These are phyloP conservation scores for Hibiscus trionum DNA, from an alignment of 345 rosid species.

Conservation along the genomic window DNA sequence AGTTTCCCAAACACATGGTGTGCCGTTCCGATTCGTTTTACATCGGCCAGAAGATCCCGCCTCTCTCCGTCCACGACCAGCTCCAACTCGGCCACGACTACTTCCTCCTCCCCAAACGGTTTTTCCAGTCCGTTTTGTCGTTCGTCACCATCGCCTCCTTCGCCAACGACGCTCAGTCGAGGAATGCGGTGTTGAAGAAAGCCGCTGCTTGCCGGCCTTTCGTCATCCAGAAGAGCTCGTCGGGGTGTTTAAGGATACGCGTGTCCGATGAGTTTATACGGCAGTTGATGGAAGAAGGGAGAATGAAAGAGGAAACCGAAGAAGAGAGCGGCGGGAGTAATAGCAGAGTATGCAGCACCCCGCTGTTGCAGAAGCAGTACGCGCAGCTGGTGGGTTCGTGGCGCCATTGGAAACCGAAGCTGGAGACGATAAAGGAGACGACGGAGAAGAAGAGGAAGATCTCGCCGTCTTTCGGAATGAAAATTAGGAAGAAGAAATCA, in stretches of 20 bases:
- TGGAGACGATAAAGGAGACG: constrained; percentile 65
- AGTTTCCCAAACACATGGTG: constrained; percentile 71
- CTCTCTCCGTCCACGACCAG: constrained; percentile 51
- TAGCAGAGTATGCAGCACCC: constrained; percentile 50
- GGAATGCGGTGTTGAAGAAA: constrained; percentile 23
- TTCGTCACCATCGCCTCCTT: constrained; percentile 64
- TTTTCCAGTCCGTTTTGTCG: constrained; percentile 56
- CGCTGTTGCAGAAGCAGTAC: constrained; percentile 61
- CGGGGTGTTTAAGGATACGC: constrained; percentile 55
- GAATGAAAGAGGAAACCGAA: background rate
- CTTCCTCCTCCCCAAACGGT: constrained; percentile 68
- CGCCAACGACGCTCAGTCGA: constrained; percentile 19
- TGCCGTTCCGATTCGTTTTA: constrained; percentile 74
- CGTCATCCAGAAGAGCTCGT: constrained; percentile 47
- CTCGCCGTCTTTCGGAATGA: constrained; percentile 41
- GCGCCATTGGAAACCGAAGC: constrained; percentile 75
- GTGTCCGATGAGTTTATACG: constrained; percentile 77
- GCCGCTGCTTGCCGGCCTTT: constrained; percentile 41
- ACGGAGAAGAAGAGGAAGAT: constrained; percentile 25
- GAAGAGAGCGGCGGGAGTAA: background rate
- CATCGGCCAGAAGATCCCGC: constrained; percentile 74
- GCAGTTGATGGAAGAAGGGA: constrained; percentile 44
- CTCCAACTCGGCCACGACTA: constrained; percentile 75
- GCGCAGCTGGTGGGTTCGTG: constrained; percentile 44
- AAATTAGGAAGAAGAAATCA: constrained; percentile 28